Evolutionary conservation across 2,329 filamentous ascomycete species (phyloP).

Genomic region (Pestalotiopsis sp.): DNA sequence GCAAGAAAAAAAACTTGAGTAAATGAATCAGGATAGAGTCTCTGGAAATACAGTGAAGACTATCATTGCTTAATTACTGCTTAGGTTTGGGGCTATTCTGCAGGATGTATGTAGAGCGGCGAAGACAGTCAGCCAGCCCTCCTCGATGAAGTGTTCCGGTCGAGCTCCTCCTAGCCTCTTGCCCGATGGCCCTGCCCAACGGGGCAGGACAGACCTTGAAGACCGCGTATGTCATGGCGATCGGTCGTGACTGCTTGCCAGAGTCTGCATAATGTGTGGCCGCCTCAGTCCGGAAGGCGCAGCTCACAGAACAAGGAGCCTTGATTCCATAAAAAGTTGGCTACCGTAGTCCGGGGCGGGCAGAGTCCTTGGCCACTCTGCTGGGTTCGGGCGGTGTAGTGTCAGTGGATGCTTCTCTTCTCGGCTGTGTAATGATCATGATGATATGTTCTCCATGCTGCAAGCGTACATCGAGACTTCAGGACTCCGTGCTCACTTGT

Average conservation of each 20-base stretch:
- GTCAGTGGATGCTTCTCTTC: too few species aligned
- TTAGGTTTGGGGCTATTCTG: neutral
- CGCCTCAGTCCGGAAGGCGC: too few species aligned
- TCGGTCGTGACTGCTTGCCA: neutral
- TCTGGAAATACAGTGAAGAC: neutral
- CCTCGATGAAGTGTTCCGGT: neutral
- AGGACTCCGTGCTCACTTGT: constrained; percentile 45
- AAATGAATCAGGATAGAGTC: neutral
- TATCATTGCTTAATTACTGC: neutral
- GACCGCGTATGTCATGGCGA: neutral
- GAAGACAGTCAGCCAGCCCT: neutral
- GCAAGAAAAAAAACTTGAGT: neutral
- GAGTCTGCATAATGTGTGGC: neutral
- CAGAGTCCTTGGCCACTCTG: too few species aligned
- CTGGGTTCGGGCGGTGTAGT: too few species aligned
- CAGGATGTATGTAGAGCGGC: neutral
- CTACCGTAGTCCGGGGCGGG: too few species aligned
- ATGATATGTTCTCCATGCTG: too few species aligned
- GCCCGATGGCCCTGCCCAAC: neutral
- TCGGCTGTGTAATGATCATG: too few species aligned
- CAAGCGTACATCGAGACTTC: constrained; percentile 3
- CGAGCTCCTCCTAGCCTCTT: neutral
- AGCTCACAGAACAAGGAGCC: too few species aligned
- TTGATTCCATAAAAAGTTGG: too few species aligned
- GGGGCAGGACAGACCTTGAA: neutral